phyloP scores from a whole-genome alignment of 768 basidiomycete species.

The Russula sp. region DNA sequence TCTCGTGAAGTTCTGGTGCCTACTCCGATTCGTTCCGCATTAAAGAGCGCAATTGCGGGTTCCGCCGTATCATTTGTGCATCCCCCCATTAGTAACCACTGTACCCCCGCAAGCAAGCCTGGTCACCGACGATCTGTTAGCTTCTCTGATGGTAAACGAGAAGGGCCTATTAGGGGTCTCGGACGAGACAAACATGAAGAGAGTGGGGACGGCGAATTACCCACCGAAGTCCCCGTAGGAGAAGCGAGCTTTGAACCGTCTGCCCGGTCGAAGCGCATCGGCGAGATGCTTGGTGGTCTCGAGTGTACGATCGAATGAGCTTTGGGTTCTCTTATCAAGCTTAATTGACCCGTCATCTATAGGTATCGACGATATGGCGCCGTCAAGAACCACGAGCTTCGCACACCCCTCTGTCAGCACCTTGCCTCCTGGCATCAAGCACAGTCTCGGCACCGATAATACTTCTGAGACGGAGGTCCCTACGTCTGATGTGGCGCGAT shows the following conservation, averaged over 20 bases:
- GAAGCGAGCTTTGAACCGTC: constrained; percentile 43
- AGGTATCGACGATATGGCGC: constrained; percentile 43
- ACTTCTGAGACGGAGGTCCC: constrained; percentile 26
- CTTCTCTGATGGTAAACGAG: constrained; percentile 90
- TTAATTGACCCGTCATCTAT: not conserved
- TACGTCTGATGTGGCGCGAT: constrained; percentile 1
- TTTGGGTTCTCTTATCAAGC: constrained; percentile 2
- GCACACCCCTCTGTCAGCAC: constrained; percentile 38
- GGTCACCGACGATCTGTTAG: constrained; percentile 81
- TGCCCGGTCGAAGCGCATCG: constrained; percentile 72
- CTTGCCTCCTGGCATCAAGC: constrained; percentile 38
- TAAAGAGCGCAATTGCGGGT: constrained; percentile 44
- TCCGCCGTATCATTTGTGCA: constrained; percentile 55
- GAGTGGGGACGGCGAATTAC: constrained; percentile 29
- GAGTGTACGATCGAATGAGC: constrained; percentile 42
- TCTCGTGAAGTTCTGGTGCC: constrained; percentile 27
- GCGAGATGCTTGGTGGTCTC: constrained; percentile 70
- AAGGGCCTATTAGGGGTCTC: constrained; percentile 79
- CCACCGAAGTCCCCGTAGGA: constrained; percentile 19
- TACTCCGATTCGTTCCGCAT: constrained; percentile 35
- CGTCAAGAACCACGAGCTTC: constrained; percentile 48
- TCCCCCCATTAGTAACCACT: constrained; percentile 41
- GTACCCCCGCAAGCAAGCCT: constrained; percentile 47
- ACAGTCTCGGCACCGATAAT: constrained; percentile 18
- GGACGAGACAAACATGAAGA: constrained; percentile 37